These are phyloP conservation scores for Malania oleifera DNA, from an alignment of 164 flowering plant species.

Conservation along the genomic window DNA sequence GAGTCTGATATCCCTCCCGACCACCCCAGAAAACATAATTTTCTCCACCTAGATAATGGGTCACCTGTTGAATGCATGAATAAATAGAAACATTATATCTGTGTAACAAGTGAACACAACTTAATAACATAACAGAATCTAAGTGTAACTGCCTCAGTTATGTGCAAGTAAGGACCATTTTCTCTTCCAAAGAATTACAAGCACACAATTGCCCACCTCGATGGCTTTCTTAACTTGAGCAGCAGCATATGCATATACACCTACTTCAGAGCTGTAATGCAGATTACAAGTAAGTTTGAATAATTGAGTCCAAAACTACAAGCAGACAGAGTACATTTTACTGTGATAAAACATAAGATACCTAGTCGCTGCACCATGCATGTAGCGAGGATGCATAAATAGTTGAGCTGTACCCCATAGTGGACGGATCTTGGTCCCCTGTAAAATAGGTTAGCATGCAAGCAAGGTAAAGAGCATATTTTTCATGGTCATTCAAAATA, in stretches of 20 bases:
- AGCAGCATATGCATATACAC: conserved; percentile 88
- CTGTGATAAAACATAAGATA: conserved; percentile 16
- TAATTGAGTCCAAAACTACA: neutral
- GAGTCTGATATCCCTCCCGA: conserved; percentile 91
- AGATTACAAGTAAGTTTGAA: neutral
- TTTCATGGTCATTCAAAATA: no score
- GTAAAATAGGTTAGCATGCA: no score
- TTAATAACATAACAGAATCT: neutral
- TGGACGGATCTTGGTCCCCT: conserved; percentile 74
- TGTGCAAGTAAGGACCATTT: neutral
- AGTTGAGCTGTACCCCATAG: conserved; percentile 98
- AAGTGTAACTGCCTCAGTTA: neutral
- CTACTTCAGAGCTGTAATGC: conserved; percentile 70
- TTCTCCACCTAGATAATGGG: conserved; percentile 94
- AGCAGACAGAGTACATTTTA: neutral
- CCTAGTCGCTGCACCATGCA: conserved; percentile 99
- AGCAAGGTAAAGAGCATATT: no score
- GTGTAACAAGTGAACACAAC: no score
- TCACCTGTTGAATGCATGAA: conserved; percentile 47
- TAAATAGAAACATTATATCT: neutral
- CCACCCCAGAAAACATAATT: conserved; percentile 99
- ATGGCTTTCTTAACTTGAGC: conserved; percentile 99
- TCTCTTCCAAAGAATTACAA: neutral
- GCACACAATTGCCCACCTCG: conserved; percentile 49
- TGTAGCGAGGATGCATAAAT: conserved; percentile 91